Base-by-base conservation (phyloP, 2,329 filamentous ascomycete genomes). In the Pleurostoma richardsiae region DNA sequence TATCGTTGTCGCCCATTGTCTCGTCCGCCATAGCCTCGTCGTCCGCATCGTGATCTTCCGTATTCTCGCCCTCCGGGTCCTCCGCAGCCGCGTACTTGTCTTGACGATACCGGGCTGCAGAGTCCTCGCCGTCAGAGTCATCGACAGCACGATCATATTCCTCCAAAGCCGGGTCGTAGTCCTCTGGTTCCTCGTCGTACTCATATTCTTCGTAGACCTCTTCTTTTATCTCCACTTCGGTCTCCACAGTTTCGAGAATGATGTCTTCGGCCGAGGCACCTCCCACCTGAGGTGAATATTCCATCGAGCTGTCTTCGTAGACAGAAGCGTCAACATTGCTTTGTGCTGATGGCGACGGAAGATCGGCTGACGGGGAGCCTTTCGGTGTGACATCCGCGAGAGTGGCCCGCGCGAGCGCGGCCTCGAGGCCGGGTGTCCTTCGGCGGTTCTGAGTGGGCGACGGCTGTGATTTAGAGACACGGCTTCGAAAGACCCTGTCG, bases 151-250 rank as follows among this genome's bases (percentile, higher is more conserved):
- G 19, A 19, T 19, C 19, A 19, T 19, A 19, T 19, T 19, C 19
- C 19, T 19, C 19, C 19, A 19, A 19, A 19, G 19, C 19, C 19
- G 19, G 19, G 19, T 19, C 19, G 19, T 19, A 19, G 19, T 19
- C 30, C 29, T 11, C 27, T 28, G 7, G 4, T 29, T 10, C 29
- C 36, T 29, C 30, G 19, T 29, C 30, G 19, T 19, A 19, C 19
- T 19, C 19, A 19, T 19, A 19, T 19, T 19, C 19, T 19, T 74
- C 59, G 77, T 76, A 54, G 77, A 79, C 19, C 33, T 36, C 33
- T 8, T 36, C 33, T 36, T 36, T n/a, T 36, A 8, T n/a, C 8
- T 8, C 8, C 8, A 36, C 33, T 8, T 36, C 33, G 33, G 8
- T 36, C 8, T 36, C 33, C 33, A 36, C 8, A 36, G 33, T 8